Evolutionary conservation across 306 rosid species (phyloP), one percentile per base, ranked within the genome.

Genomic region (Cucurbita ficifolia): DNA sequence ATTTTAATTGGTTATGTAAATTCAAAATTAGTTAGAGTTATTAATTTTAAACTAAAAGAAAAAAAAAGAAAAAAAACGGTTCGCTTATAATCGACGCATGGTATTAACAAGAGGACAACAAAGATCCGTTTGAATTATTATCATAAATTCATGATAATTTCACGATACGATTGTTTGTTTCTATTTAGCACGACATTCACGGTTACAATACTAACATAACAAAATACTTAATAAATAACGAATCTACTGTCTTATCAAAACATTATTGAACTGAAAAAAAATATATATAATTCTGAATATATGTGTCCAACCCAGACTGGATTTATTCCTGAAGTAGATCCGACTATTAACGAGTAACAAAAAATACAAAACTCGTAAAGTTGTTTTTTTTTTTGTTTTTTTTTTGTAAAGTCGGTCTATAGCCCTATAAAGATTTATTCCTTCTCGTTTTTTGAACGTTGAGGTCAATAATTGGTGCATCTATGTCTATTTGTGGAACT

Each of bases 401-500:
- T 22, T 10, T 29, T 21, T 22, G 55, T 43, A 55, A 67, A 55
- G 51, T 45, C 55, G 40, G 51, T 45, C 55, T 67, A 46, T 42
- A 67, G 12, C 4, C 8, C 19, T 19, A 46, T 10, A 2, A 48
- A 68, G 39, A 68, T 68, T 46, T 46, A 22, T 65, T 46, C 19
- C 22, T 18, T 40, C 5, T 19, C 35, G 11, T 2, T 19, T 40
- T 64, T 40, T 64, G 40, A 68, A 46, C 12, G 55, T 19, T 6
- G 55, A 24, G 55, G 13, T 3, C 73, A 68, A 68, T 68, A 12
- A 68, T 68, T 68, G 73, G 73, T 68, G 71, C 11, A 67, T 19
- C 73, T 5, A 45, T 68, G 73, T 68, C 73, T 45, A 45, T 0
- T 19, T 21, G 55, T 68, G 40, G 38, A 68, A 13, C 2, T 9